phyloP scores from a whole-genome alignment of 2,329 filamentous ascomycete species.

The Colletotrichum caudatum region DNA sequence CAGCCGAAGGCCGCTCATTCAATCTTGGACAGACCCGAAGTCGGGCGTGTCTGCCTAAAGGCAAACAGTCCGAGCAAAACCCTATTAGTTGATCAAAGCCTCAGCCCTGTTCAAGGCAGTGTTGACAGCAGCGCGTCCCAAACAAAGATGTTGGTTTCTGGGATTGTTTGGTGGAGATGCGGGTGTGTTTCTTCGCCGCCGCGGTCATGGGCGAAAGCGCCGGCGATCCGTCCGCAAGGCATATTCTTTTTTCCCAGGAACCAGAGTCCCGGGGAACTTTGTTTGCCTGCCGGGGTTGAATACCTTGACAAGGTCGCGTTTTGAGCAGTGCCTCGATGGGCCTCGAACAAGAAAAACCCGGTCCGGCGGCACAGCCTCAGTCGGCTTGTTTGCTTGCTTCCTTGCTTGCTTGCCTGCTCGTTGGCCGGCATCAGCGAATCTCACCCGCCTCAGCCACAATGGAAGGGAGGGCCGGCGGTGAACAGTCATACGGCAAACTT shows the following conservation, averaged over 20 bases:
- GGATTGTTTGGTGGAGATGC: background rate
- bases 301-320: background rate
- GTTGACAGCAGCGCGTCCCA: background rate
- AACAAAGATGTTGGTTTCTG: background rate
- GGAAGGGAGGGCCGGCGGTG: background rate
- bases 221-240: constrained; percentile 4
- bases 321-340: background rate
- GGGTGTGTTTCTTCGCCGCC: background rate
- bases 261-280: background rate
- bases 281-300: background rate
- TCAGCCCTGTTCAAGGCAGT: background rate
- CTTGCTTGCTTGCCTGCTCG: background rate
- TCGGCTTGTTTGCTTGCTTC: background rate
- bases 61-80: background rate
- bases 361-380: background rate
- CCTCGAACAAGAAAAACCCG: background rate
- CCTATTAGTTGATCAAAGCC: background rate
- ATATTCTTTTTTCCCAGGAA: background rate
- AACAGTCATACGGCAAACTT: constrained; percentile 6
- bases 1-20: background rate
- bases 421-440: background rate
- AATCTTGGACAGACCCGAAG: background rate
- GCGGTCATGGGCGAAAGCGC: background rate
- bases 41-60: constrained; percentile 14
- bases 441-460: background rate